Evolutionary conservation across 1,284 basidiomycete genomes (phyloP), one percentile per base, ranked within the genome.

Genomic region (Fomitopsis schrenkii): DNA sequence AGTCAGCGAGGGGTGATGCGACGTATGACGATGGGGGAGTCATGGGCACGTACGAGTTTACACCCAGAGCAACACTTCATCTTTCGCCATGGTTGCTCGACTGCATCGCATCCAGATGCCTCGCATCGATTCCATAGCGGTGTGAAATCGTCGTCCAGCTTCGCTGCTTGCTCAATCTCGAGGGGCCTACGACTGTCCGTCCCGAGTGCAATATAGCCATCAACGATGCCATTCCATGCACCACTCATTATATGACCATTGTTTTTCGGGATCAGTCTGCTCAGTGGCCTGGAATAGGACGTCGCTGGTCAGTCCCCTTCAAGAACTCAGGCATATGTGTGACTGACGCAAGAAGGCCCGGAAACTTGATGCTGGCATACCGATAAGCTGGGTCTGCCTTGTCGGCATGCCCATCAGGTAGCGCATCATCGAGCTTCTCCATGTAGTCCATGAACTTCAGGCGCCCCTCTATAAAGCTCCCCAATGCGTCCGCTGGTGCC

Each of bases 151-250:
- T 33, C n/a, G 12, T 59, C 62, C 1, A 65, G 44, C 55, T 63
- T 66, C 9, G 58, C 55, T 5, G 35, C 38, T 8, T 61, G 28
- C 48, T 63, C 65, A 12, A 66, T 65, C 26, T 64, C 55, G 33
- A 55, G 44, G 7, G 28, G 17, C 2, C 38, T 41, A 30, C 63
- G 57, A 1, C 6, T 0, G 46, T 66, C 64, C 6, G 30, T 33
- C 30, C 59, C 46, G 10, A 19, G 22, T 12, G 59, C 53, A 33
- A 66, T 67, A 40, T 67, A 67, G 1, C 44, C 26, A 30, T 67
- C 65, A 3, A 66, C 61, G 0, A 30, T 33, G 8, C 15, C 19
- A 41, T 66, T 66, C 66, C 66, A 68, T 15, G 1, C 9, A 2
- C 40, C 28, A 17, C n/a, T 26, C 22, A 42, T 8, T 1, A 9